Base-by-base conservation (phyloP, 352 stramenopile genomes). In the Thalassiosira livingstoniorum region DNA sequence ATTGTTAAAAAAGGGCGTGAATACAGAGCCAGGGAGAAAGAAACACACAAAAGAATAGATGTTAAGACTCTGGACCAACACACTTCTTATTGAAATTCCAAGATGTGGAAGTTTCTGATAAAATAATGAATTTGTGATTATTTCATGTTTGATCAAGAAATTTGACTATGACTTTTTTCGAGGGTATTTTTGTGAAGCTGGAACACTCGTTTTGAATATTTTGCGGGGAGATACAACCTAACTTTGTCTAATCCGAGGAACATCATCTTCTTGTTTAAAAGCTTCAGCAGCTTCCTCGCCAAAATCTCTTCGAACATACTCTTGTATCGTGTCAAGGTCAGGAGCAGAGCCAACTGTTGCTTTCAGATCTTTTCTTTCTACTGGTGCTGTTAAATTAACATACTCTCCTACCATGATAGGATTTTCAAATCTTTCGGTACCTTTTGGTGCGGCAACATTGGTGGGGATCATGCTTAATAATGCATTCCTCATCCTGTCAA, bases 321-420 rank as follows among this genome's bases (percentile, higher is more conserved):
- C 78, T 58, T 85, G 70, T 57, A 85, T 63, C 51, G 43, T 55
- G n/a, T 54, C 51, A 23, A 85, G 23, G 69, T 85, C 71, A 10
- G 78, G 63, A 62, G 42, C 57, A 57, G 57, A 32, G 42, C 72
- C 63, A 18, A 72, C 47, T 42, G 64, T 58, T 45, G 74, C 70
- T 66, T 57, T 85, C 21, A 81, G 54, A 42, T 78, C 63, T 2
- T 65, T 27, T n/a, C 45, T 53, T 39, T 72, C 57, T 27, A 76
- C 15, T 23, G 78, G 71, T 0, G 72, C 71, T 37, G 58, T 79
- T 13, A 82, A 35, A 64, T 86, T 67, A 13, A 86, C 71, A 64
- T 82, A 86, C 32, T 82, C 64, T 34, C 71, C 64, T 45, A 82
- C 53, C 64, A 86, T 74, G 7, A 86, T 86, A 10, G 78, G 71